Evolutionary conservation across 768 basidiomycete genomes (phyloP).

Genomic region (Phaeotremella skinneri): DNA sequence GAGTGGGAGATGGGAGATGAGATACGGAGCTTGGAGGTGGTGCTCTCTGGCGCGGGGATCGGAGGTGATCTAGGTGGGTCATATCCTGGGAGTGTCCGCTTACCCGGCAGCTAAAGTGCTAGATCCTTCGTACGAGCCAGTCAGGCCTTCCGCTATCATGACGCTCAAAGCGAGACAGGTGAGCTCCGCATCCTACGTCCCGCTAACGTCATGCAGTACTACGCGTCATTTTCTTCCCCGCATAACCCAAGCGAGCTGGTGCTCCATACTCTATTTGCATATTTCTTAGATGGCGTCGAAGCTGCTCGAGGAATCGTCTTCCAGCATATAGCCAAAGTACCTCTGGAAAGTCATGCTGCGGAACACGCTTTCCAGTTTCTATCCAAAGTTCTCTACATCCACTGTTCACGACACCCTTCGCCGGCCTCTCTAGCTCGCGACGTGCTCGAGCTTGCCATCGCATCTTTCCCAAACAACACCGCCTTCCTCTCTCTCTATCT

Average conservation of each 20-base stretch:
- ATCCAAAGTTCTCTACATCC: constrained; percentile 43
- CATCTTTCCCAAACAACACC: constrained; percentile 52
- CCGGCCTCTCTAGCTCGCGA: constrained; percentile 41
- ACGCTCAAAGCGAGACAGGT: constrained; percentile 37
- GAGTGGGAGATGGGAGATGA: constrained; percentile 47
- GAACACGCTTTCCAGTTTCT: constrained; percentile 48
- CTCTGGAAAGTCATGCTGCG: constrained; percentile 28
- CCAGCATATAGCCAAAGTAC: constrained; percentile 32
- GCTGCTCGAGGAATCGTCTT: constrained; percentile 27
- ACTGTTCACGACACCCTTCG: constrained; percentile 29
- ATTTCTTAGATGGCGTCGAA: constrained; percentile 34
- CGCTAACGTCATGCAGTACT: neutral
- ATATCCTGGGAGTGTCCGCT: too few species aligned
- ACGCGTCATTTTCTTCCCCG: neutral
- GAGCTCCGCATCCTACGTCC: constrained; percentile 4
- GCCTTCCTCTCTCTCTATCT: constrained; percentile 51
- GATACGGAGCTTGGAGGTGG: constrained; percentile 22
- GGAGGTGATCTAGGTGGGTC: constrained; percentile 10
- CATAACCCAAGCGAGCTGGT: constrained; percentile 16
- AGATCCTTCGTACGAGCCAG: constrained; percentile 10
- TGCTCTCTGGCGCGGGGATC: constrained; percentile 18
- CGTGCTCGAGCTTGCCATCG: constrained; percentile 48
- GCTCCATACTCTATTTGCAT: constrained; percentile 38
- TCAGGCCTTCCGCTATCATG: constrained; percentile 12
- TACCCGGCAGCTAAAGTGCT: constrained; percentile 12